Conservation (phyloP, 441 rosid genomes). For the Populus hybrid region DNA sequence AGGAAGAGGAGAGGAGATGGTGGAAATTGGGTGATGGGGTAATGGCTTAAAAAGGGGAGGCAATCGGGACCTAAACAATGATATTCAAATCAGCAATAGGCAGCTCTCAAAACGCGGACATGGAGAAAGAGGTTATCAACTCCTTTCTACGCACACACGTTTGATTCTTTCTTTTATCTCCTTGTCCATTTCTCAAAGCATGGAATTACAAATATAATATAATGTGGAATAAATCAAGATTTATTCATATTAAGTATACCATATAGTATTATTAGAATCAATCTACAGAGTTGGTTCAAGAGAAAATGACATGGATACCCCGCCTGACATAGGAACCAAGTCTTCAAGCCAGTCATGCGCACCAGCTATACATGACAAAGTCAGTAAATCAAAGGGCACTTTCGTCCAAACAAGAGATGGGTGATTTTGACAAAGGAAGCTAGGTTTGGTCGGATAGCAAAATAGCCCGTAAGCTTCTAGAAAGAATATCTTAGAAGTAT, state of each 20-base stretch:
- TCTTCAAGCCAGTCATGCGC: neutral
- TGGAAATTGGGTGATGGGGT: neutral
- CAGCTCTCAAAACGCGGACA: conserved; percentile 20
- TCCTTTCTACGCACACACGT: conserved; percentile 15
- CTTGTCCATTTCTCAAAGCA: neutral
- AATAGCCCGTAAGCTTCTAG: conserved; percentile 7
- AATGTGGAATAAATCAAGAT: too few species aligned
- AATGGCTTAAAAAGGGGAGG: conserved; percentile 12
- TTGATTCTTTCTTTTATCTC: conserved; percentile 18
- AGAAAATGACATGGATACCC: conserved; percentile 36
- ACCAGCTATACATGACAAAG: neutral
- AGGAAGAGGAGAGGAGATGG: neutral
- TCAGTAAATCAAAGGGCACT: conserved; percentile 10
- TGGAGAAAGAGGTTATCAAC: conserved; percentile 35
- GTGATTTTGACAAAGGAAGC: neutral
- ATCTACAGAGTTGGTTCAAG: conserved; percentile 35
- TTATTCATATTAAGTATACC: neutral
- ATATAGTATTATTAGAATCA: neutral
- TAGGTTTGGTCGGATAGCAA: conserved; percentile 16
- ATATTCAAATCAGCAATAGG: conserved; percentile 15
- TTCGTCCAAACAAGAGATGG: conserved; percentile 11
- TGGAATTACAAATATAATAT: too few species aligned
- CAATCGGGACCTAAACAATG: neutral
- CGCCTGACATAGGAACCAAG: conserved; percentile 18
- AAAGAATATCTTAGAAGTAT: conserved; percentile 7